These are phyloP conservation scores for Malus orientalis DNA, from an alignment of 306 rosid species.

Conservation along the genomic window DNA sequence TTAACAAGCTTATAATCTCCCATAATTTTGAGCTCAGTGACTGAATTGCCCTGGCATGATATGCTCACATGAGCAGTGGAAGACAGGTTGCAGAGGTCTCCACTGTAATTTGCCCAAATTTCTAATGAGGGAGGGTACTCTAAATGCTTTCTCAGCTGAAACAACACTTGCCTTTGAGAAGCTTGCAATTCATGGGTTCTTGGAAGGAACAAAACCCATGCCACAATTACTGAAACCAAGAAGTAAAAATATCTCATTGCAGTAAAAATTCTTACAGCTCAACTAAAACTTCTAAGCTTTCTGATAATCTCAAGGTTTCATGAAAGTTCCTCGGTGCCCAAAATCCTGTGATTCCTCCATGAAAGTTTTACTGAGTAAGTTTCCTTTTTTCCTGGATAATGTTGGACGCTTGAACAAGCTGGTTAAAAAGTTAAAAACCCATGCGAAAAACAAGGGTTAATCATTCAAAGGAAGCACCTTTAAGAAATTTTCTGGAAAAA, in stretches of 20 bases:
- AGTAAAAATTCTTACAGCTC: not conserved
- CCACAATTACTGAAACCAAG: conserved; percentile 29
- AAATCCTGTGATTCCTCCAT: not conserved
- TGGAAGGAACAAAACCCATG: conserved; percentile 33
- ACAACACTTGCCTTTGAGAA: conserved; percentile 48
- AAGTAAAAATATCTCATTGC: conserved; percentile 43
- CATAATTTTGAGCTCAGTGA: conserved; percentile 65
- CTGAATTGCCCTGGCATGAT: conserved; percentile 48
- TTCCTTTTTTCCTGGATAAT: not conserved
- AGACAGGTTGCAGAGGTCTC: conserved; percentile 50
- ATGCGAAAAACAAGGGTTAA: not conserved
- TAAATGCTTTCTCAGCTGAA: conserved; percentile 61
- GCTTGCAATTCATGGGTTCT: conserved; percentile 43
- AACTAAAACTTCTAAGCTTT: no score
- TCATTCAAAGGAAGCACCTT: conserved; percentile 11
- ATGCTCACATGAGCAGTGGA: conserved; percentile 38
- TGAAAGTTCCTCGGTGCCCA: not conserved
- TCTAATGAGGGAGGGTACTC: conserved; percentile 59
- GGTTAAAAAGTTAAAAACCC: not conserved
- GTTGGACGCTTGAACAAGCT: conserved; percentile 1
- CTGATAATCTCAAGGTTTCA: not conserved
- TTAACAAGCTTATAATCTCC: conserved; percentile 48
- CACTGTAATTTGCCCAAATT: conserved; percentile 36
- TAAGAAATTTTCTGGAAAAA: not conserved
- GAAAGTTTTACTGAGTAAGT: not conserved